Base-by-base conservation (phyloP, 164 flowering plant genomes). In the Taxillus chinensis region DNA sequence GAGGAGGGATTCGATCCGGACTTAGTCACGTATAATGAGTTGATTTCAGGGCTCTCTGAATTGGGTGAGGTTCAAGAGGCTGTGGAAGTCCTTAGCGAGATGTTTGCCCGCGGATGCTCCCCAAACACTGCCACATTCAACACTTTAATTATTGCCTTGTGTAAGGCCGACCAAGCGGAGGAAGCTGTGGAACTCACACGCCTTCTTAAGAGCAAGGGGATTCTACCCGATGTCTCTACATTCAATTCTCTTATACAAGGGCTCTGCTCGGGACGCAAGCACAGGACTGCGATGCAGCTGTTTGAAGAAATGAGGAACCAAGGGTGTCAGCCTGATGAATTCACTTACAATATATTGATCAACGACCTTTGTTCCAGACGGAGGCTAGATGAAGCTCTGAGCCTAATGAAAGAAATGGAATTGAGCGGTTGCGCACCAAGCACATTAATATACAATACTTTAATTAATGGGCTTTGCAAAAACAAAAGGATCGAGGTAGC, bases 1-100 rank as follows among this genome's bases (percentile, higher is more conserved):
- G 80, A 77, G 57, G 86, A 86, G 62, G 98, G 98, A 13, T 79
- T 82, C 58, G 90, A 86, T 72, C 97, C 90, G 0, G 96, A 90
- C 77, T 65, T 83, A 3, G 78, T 68, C 60, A 81, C 98, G 0
- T 93, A 86, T 53, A 88, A 88, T 65, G 70, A 86, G 3, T 58
- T 93, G 75, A 81, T 92, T 59, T 85, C 88, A 10, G 96, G 95
- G 7, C 67, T 87, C 61, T 92, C 93, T 73, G 86, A 83, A 60
- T 48, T 63, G 8, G 87, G 95, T 27, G 77, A 85, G 58, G 62
- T 79, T 50, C 79, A 79, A 50, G 87, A 82, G 62, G 92, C 96
- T 0, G 68, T 83, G 64, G 89, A 84, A 62, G 63, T 92, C 69
- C 73, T 92, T 5, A 63, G 74, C 64, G 73, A 79, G 77, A 92